A percentile compares a stretch with the other conserved stretches of the same genome.
These are phyloP conservation scores for Ogataea parapolymorpha DNA, from an alignment of 805 yeast genomes.

Conservation along the genomic window DNA sequence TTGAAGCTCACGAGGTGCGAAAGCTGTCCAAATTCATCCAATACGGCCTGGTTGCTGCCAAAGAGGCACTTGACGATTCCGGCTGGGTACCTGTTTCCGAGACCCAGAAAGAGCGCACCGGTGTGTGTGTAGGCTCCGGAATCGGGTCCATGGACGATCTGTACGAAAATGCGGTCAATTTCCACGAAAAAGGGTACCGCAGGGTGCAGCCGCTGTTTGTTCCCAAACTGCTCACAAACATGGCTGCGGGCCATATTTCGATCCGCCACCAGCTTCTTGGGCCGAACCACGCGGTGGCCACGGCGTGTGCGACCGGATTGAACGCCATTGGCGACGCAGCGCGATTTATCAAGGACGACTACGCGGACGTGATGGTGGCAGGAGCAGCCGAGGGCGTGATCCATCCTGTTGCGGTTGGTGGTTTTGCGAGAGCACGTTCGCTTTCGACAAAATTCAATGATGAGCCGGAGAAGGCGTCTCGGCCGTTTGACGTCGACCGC, in stretches of 20 bases:
- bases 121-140: slow-evolving; percentile 91
- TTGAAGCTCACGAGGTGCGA: slow-evolving; percentile 48
- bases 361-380: slow-evolving; percentile 83
- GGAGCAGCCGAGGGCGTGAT: slow-evolving; percentile 92
- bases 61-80: slow-evolving; percentile 75
- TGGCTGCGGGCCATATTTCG: slow-evolving; percentile 93
- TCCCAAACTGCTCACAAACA: slow-evolving; percentile 79
- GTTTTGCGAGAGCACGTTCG: slow-evolving; percentile 87
- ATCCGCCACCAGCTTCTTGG: slow-evolving; percentile 76
- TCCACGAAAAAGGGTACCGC: slow-evolving; percentile 50
- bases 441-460: slow-evolving; percentile 63
- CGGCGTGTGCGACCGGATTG: slow-evolving; percentile 97
- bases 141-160: slow-evolving; percentile 82
- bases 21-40: slow-evolving; percentile 72
- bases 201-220: slow-evolving; percentile 82
- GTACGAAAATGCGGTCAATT: slow-evolving; percentile 57
- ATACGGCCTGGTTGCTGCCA: slow-evolving; percentile 71
- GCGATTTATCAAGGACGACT: slow-evolving; percentile 72
- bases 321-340: slow-evolving; percentile 93
- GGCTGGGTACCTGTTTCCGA: slow-evolving; percentile 41
- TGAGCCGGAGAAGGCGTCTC: slow-evolving; percentile 60
- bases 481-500: slow-evolving; percentile 82
- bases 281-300: slow-evolving; percentile 81
- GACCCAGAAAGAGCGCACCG: slow-evolving; percentile 40
- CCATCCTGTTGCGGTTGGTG: slow-evolving; percentile 84